phyloP scores from a whole-genome alignment of 2,329 filamentous ascomycete species.

The Aspergillus aculeatus region DNA sequence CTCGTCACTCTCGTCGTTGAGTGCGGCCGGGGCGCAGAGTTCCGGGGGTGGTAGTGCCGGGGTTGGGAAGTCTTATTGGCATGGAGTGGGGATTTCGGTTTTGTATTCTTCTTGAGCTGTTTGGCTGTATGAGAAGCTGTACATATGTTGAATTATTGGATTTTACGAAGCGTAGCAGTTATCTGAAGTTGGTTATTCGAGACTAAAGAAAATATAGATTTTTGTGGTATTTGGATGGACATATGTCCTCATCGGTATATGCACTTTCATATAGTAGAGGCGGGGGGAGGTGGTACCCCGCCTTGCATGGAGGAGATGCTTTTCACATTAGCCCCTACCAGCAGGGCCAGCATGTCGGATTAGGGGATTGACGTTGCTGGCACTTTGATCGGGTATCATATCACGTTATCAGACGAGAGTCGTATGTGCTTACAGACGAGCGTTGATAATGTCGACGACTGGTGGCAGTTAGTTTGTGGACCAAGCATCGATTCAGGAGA shows the following conservation, averaged over 20 bases:
- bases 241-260: neutral
- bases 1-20: conserved; percentile 23
- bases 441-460: conserved; percentile 70
- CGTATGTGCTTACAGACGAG: conserved; percentile 45
- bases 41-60: conserved; percentile 24
- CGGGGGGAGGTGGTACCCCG: neutral
- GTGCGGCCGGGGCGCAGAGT: conserved; percentile 24
- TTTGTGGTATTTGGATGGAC: neutral
- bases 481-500: conserved; percentile 14
- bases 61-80: conserved; percentile 38
- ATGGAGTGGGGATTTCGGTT: conserved; percentile 43
- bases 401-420: conserved; percentile 10
- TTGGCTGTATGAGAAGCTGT: neutral
- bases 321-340: neutral
- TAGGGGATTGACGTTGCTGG: neutral
- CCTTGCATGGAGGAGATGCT: neutral
- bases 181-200: neutral
- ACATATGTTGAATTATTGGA: neutral
- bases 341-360: neutral
- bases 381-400: conserved; percentile 4
- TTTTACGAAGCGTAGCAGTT: neutral
- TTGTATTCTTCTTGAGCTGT: conserved; percentile 44
- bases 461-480: conserved; percentile 14
- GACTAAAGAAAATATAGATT: neutral
- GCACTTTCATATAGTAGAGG: neutral